Evolutionary conservation across 1,284 basidiomycete genomes (phyloP), one percentile per base, ranked within the genome.

Genomic region (Cystobasidium slooffiae): DNA sequence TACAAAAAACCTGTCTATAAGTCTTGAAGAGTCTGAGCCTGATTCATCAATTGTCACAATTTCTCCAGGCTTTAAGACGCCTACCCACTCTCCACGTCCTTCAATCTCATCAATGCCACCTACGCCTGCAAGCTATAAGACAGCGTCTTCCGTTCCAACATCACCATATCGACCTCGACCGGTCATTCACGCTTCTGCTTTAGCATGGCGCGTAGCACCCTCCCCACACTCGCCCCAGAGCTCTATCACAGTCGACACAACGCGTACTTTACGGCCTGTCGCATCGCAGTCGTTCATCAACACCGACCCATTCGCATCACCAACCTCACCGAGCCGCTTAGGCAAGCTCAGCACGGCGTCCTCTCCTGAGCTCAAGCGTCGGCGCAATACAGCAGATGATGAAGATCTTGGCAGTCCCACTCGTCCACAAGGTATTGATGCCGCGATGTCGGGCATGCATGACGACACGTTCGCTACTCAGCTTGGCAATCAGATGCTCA

Each of bases 191-290:
- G 75, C 70, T 18, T 77, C 78, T 7, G 74, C 56, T 37, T 75
- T 75, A 56, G 76, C 78, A 0, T 77, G 75, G 9, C 77, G 77
- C 0, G 73, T 74, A 1, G 69, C 76, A 0, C 75, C 76, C 2
- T 77, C 78, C 20, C 75, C 77, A 52, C 70, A 74, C 20, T 79
- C 78, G 4, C 77, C 78, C 37, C 75, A 79, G 18, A 43, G 64
- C 44, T 68, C 55, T n/a, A 66, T 64, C 24, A 18, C 56, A 44
- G 43, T 59, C 14, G 61, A 74, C 73, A 49, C 59, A 7, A 70
- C 68, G 41, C 37, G 58, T 31, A 51, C 75, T 61, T 6, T 77
- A 68, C 6, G 37, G 65, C 22, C 70, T 6, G 20, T 55, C 68
- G 18, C 76, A 74, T 77, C 64, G 44, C 10, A 69, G 53, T 12